Conservation (phyloP, 2,329 filamentous ascomycete genomes). For the Pseudogymnoascus verrucosus region DNA sequence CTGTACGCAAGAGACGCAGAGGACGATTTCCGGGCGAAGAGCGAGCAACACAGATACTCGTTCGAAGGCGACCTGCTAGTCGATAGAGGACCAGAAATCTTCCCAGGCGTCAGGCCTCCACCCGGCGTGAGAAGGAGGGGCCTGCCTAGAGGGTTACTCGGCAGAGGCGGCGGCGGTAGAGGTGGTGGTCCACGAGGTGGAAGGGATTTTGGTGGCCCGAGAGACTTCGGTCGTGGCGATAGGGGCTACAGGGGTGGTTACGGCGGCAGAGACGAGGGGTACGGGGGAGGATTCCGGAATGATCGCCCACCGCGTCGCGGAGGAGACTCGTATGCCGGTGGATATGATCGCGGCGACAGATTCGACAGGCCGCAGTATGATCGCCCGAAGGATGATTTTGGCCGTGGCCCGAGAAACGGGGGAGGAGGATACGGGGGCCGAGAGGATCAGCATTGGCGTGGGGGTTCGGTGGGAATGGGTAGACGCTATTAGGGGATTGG, state of each 20-base stretch:
- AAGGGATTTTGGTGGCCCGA: background rate
- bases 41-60: conserved; percentile 49
- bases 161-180: background rate
- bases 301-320: conserved; percentile 2
- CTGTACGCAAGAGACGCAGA: conserved; percentile 4
- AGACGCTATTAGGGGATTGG: background rate
- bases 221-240: background rate
- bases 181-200: background rate
- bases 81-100: conserved; percentile 64
- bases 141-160: conserved; percentile 9
- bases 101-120: conserved; percentile 54
- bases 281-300: background rate
- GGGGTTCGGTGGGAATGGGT: background rate
- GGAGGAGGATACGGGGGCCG: background rate
- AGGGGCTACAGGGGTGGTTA: background rate
- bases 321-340: background rate
- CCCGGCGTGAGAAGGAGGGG: conserved; percentile 31
- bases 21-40: conserved; percentile 42
- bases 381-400: conserved; percentile 1
- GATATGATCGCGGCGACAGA: background rate
- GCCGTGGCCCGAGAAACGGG: background rate
- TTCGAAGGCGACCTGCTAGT: conserved; percentile 64
- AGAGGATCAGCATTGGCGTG: conserved; percentile 4
- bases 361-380: background rate
- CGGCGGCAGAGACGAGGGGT: background rate